phyloP scores from a whole-genome alignment of 2,329 filamentous ascomycete species.

The Ceratocystis colombiana region DNA sequence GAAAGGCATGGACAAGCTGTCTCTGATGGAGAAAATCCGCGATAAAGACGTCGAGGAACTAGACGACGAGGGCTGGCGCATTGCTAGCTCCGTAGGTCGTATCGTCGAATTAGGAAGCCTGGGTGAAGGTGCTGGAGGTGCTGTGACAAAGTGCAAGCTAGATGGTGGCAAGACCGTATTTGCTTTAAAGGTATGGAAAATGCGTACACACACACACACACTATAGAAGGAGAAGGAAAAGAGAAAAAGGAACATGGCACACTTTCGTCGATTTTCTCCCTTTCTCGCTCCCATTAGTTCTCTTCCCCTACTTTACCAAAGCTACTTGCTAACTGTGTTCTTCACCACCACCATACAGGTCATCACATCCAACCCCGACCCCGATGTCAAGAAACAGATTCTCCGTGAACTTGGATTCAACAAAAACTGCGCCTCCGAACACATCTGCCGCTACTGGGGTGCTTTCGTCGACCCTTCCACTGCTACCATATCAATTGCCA shows the following conservation, averaged over 20 bases:
- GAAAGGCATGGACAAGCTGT: conserved; percentile 63
- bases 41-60: conserved; percentile 86
- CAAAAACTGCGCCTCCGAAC: conserved; percentile 88
- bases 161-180: conserved; percentile 91
- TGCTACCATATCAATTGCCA: conserved; percentile 93
- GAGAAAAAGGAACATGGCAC: background rate
- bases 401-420: conserved; percentile 94
- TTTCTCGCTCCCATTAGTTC: background rate
- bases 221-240: background rate
- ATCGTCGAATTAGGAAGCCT: conserved; percentile 82
- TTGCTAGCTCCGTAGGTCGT: conserved; percentile 77
- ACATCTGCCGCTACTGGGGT: conserved; percentile 96
- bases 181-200: conserved; percentile 73
- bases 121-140: conserved; percentile 90
- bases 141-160: conserved; percentile 81
- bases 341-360: conserved; percentile 46
- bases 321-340: background rate
- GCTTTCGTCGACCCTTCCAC: conserved; percentile 94
- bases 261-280: too few relatives aligned
- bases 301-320: background rate
- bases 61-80: conserved; percentile 90
- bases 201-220: too few relatives aligned
- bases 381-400: conserved; percentile 97
- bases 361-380: conserved; percentile 95
- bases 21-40: conserved; percentile 40